Percentiles rank a stretch among this genome's conserved stretches.
Conservation (phyloP, 768 basidiomycete genomes). For the Hemileccinum impolitum region DNA sequence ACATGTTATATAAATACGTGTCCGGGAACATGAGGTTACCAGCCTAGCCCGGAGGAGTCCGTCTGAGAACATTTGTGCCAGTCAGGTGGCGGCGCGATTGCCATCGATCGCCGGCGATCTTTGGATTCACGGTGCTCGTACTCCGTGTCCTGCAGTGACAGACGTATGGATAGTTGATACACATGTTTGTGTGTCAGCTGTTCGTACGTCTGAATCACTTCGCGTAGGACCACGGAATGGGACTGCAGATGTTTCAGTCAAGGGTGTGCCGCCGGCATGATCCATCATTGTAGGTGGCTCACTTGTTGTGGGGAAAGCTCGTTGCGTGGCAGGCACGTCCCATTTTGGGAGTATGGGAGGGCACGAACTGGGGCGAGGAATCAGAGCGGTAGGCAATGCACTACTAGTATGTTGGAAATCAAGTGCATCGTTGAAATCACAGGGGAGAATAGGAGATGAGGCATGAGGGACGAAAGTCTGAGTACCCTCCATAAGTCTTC, state of each 20-base stretch:
- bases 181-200: background rate
- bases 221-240: background rate
- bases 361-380: slow-evolving; percentile 4
- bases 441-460: background rate
- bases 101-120: too few relatives aligned
- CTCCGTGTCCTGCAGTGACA: background rate
- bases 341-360: background rate
- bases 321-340: too few relatives aligned
- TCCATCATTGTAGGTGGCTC: too few relatives aligned
- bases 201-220: slow-evolving; percentile 15
- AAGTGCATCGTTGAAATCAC: background rate
- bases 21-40: background rate
- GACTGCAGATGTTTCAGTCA: background rate
- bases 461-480: too few relatives aligned
- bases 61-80: background rate
- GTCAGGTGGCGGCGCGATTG: too few relatives aligned
- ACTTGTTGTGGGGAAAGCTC: too few relatives aligned
- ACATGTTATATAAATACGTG: background rate
- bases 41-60: background rate
- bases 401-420: background rate
- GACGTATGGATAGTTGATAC: slow-evolving; percentile 4
- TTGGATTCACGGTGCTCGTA: too few relatives aligned
- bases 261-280: too few relatives aligned
- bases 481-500: background rate
- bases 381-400: background rate